A percentile compares a stretch with the other conserved stretches of the same genome.
These are phyloP conservation scores for Sanghuangporus baumii DNA, from an alignment of 1,284 basidiomycete genomes.

Conservation along the genomic window DNA sequence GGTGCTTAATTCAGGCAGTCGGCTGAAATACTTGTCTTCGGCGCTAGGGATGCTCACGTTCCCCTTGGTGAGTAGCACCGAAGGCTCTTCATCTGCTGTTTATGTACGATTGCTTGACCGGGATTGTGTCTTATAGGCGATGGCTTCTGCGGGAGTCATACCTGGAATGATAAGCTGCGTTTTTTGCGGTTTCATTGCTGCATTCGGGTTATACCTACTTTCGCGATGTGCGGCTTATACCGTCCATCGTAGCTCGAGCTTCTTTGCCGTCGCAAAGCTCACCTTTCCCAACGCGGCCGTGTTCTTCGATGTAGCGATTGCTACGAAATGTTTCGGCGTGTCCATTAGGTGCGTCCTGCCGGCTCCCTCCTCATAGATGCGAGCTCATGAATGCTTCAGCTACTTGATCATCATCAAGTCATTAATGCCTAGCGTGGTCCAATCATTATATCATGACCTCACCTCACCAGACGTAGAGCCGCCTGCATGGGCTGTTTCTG, in stretches of 20 bases:
- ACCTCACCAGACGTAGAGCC: slow-evolving; percentile 59
- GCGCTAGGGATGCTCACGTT: slow-evolving; percentile 75
- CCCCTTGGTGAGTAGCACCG: slow-evolving; percentile 49
- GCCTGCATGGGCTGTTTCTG: slow-evolving; percentile 70
- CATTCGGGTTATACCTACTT: slow-evolving; percentile 88
- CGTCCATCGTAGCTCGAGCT: slow-evolving; percentile 73
- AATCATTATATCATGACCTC: slow-evolving; percentile 75
- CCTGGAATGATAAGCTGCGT: slow-evolving; percentile 86
- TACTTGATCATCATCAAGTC: slow-evolving; percentile 94
- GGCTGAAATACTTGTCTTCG: slow-evolving; percentile 2
- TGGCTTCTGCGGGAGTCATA: slow-evolving; percentile 81
- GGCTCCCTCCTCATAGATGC: neutral
- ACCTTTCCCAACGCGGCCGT: slow-evolving; percentile 82
- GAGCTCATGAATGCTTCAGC: slow-evolving; percentile 32
- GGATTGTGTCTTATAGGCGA: slow-evolving; percentile 46
- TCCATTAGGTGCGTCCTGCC: slow-evolving; percentile 68
- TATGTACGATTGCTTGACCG: neutral
- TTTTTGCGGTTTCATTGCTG: slow-evolving; percentile 78
- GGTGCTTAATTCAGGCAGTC: slow-evolving; percentile 10
- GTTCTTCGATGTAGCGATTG: slow-evolving; percentile 92
- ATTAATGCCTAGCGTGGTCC: slow-evolving; percentile 91
- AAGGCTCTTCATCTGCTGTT: neutral
- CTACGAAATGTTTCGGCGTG: slow-evolving; percentile 95
- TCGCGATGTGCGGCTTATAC: slow-evolving; percentile 82
- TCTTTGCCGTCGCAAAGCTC: slow-evolving; percentile 80